Base-by-base conservation (phyloP, 768 basidiomycete species). In the Amanita pseudoporphyria region DNA sequence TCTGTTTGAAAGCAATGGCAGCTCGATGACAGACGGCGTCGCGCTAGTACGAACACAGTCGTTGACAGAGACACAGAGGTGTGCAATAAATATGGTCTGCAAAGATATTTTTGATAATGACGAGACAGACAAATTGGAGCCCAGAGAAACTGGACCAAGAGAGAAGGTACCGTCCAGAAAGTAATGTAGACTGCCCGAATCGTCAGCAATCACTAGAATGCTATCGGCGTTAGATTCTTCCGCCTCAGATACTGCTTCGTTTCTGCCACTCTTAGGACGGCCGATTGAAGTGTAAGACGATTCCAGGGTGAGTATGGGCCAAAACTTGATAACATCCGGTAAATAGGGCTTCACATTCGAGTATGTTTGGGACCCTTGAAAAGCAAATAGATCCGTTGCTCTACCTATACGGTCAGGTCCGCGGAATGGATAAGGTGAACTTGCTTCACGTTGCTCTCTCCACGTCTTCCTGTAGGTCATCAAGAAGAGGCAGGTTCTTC, bases 81-180 rank as follows among this genome's bases (percentile, higher is more conserved):
- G 74, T 35, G 74, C 72, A 53, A 73, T 64, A 54, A 88, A 76
- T 28, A 71, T 53, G 13, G 77, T 72, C 14, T 58, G 60, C 40
- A 58, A 59, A 19, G 71, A 68, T 52, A 76, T 68, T 57, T 82
- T 83, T 62, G 67, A 62, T 18, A 82, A 53, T 14, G 71, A 72
- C 7, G 53, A 31, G 30, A 72, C 58, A 16, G 62, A 55, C 22
- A 58, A 33, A 47, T 62, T 54, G 37, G 58, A 33, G 28, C 68
- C 73, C 21, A 77, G 53, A 22, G 58, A 59, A 28, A 84, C 62
- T 18, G 67, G 61, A 21, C 88, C 88, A 32, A 91, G 67, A 28
- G 78, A 76, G 64, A 83, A 91, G 53, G 74, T 78, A 13, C 88
- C 89, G 58, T 91, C 87, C 41, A 90, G 68, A 65, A 81, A 90